Conservation (phyloP, 495 filamentous ascomycete genomes). For the Hypoxylon fuscum region DNA sequence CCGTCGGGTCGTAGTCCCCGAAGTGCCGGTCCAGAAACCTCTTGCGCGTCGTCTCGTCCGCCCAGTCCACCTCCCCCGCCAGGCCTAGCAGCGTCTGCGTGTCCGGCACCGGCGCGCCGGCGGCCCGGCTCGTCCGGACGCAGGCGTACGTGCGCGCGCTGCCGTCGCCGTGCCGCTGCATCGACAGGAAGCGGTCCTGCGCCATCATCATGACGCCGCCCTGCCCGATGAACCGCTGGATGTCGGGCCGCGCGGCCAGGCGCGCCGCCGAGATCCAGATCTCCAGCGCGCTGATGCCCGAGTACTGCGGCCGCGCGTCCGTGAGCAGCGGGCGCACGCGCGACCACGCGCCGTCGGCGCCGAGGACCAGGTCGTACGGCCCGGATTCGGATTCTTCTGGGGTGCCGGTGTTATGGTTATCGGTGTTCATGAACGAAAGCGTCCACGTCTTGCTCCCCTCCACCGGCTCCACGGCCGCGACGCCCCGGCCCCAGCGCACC, state of each 20-base stretch:
- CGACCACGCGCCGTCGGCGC: conserved; percentile 71
- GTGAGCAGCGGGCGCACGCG: conserved; percentile 60
- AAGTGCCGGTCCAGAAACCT: conserved; percentile 50
- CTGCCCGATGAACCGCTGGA: conserved; percentile 51
- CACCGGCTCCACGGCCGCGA: conserved; percentile 35
- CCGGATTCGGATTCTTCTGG: conserved; percentile 13
- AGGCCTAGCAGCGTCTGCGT: conserved; percentile 37
- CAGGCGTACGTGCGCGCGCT: conserved; percentile 52
- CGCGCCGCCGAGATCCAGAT: conserved; percentile 44
- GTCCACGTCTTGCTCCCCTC: conserved; percentile 35
- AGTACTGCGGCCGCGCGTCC: conserved; percentile 58
- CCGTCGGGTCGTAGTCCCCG: conserved; percentile 51
- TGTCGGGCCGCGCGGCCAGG: conserved; percentile 39
- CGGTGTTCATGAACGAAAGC: conserved; percentile 49
- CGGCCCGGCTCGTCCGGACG: conserved; percentile 40
- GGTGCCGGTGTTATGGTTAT: neutral
- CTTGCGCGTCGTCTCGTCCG: conserved; percentile 40
- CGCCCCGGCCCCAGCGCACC: conserved; percentile 58
- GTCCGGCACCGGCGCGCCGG: conserved; percentile 23
- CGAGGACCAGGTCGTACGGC: conserved; percentile 64
- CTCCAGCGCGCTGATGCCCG: conserved; percentile 54
- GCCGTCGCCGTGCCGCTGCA: conserved; percentile 56
- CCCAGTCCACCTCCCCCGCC: conserved; percentile 42
- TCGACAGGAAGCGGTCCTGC: conserved; percentile 50
- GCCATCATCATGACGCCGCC: conserved; percentile 57